Conservation (phyloP, 805 yeast genomes). For the Myxozyma neglecta region DNA sequence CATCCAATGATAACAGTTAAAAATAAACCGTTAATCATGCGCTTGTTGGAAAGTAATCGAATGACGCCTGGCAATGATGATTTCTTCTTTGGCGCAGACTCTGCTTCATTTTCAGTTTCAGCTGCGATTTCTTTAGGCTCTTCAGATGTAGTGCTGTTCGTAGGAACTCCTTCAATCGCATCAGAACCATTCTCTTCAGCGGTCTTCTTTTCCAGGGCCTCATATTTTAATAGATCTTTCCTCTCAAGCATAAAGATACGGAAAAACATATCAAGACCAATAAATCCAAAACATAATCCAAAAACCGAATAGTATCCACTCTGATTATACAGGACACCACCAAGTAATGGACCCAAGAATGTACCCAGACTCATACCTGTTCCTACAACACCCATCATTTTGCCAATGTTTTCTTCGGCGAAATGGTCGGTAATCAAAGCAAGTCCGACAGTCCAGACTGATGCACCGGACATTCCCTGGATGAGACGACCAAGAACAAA, state of each 20-base stretch:
- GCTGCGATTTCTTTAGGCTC: background rate
- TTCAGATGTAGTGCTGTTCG: background rate
- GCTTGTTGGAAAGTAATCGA: constrained; percentile 14
- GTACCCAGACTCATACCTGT: constrained; percentile 38
- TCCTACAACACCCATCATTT: constrained; percentile 38
- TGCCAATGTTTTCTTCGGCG: constrained; percentile 37
- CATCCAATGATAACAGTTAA: constrained; percentile 38
- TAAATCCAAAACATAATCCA: constrained; percentile 37
- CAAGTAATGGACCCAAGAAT: constrained; percentile 41
- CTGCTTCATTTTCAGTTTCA: background rate
- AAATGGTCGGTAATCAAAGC: constrained; percentile 39
- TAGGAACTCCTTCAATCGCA: background rate
- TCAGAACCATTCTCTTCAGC: constrained; percentile 32
- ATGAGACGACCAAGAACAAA: constrained; percentile 39
- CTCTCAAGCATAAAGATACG: constrained; percentile 41
- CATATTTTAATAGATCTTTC: constrained; percentile 13
- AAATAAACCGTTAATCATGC: constrained; percentile 33
- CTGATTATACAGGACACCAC: constrained; percentile 40
- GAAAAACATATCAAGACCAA: constrained; percentile 37
- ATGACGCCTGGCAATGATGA: background rate
- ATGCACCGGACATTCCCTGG: constrained; percentile 41
- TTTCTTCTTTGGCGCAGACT: background rate
- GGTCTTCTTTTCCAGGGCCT: constrained; percentile 38
- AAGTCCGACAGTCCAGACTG: constrained; percentile 42
- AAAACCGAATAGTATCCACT: constrained; percentile 41